Evolutionary conservation across 2,329 filamentous ascomycete genomes (phyloP).

Genomic region (Sporothrix variecibatus): DNA sequence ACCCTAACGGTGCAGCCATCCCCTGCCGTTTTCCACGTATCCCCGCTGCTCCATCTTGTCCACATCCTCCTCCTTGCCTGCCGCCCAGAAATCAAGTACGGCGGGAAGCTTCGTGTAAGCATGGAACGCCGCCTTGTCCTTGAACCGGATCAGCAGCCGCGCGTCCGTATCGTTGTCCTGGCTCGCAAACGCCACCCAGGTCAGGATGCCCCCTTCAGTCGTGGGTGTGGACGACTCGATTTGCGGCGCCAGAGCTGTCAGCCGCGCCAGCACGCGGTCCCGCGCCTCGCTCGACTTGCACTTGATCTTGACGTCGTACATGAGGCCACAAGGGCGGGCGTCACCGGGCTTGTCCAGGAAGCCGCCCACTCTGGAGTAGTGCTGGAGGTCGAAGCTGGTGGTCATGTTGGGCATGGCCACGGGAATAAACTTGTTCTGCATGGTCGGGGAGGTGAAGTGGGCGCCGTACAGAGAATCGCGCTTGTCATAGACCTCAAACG

Average conservation of each 20-base stretch:
- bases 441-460: constrained; percentile 38
- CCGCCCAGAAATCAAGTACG: constrained; percentile 37
- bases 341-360: constrained; percentile 36
- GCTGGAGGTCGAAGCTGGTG: constrained; percentile 40
- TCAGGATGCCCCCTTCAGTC: constrained; percentile 31
- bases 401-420: constrained; percentile 36
- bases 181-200: constrained; percentile 37
- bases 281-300: constrained; percentile 28
- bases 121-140: constrained; percentile 35
- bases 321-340: constrained; percentile 34
- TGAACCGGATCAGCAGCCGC: constrained; percentile 37
- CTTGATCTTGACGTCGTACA: constrained; percentile 37
- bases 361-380: constrained; percentile 37
- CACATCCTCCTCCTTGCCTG: constrained; percentile 33
- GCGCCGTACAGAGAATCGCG: constrained; percentile 37
- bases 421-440: constrained; percentile 36
- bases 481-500: constrained; percentile 40
- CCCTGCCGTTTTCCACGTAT: constrained; percentile 39
- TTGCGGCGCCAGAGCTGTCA: constrained; percentile 27
- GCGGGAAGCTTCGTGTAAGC: constrained; percentile 33
- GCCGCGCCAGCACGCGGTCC: constrained; percentile 25
- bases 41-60: constrained; percentile 37
- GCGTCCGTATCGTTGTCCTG: constrained; percentile 37
- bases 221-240: constrained; percentile 26
- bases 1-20: constrained; percentile 36